Percentiles rank a stretch among this genome's conserved stretches.
Evolutionary conservation across 2,329 filamentous ascomycete species (phyloP).

Genomic region (Sporothrix globosa): DNA sequence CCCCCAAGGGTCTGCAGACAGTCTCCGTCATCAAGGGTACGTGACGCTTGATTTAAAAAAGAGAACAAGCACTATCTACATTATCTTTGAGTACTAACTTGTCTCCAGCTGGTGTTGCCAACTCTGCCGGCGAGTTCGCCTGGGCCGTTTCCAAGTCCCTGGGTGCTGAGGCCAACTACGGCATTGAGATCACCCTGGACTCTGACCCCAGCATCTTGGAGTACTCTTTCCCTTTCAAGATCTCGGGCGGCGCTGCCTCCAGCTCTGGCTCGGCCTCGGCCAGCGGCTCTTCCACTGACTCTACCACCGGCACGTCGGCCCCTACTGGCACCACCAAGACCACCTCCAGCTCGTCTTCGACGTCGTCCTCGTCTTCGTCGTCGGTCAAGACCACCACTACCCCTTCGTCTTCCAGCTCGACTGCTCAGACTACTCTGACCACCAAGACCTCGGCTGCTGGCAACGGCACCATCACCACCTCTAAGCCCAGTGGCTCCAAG

Average conservation of each 20-base stretch:
- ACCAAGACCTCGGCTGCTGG: constrained; percentile 39
- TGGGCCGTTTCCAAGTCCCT: constrained; percentile 56
- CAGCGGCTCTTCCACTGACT: constrained; percentile 29
- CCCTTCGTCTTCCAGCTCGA: background rate
- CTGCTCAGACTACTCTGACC: constrained; percentile 28
- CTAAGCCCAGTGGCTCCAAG: constrained; percentile 36
- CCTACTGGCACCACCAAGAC: constrained; percentile 30
- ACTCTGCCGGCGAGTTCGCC: constrained; percentile 49
- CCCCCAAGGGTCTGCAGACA: constrained; percentile 49
- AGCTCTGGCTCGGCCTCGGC: constrained; percentile 31
- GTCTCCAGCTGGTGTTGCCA: constrained; percentile 51
- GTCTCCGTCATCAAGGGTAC: constrained; percentile 53
- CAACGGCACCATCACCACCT: constrained; percentile 23
- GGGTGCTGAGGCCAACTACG: constrained; percentile 56
- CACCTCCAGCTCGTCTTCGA: background rate
- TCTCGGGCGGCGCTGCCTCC: constrained; percentile 42
- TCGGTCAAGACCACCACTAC: constrained; percentile 32
- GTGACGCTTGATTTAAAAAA: background rate
- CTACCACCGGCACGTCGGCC: constrained; percentile 30
- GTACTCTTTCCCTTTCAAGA: constrained; percentile 65
- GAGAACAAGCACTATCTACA: constrained; percentile 40
- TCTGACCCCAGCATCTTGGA: constrained; percentile 57
- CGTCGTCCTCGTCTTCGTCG: constrained; percentile 30
- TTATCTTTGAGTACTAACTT: constrained; percentile 3
- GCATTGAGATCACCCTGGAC: constrained; percentile 58